phyloP scores from a whole-genome alignment of 345 rosid genomes.

The Citrus mangshanensis region DNA sequence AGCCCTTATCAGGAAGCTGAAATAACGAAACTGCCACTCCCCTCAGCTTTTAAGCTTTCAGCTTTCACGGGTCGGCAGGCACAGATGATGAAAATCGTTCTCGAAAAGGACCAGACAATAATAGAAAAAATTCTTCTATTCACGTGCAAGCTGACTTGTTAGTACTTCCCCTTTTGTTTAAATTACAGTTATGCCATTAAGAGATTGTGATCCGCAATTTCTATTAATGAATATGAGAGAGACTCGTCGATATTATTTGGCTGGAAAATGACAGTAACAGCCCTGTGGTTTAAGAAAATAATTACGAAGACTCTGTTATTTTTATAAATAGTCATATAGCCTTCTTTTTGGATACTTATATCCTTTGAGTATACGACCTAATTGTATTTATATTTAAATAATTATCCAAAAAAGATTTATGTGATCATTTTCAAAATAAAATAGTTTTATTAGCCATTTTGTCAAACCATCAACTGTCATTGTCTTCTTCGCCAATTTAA shows the following conservation, averaged over 20 bases:
- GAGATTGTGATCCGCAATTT: neutral
- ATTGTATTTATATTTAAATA: too few relatives aligned
- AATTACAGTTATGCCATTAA: neutral
- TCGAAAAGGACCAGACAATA: slow-evolving; percentile 38
- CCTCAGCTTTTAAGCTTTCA: slow-evolving; percentile 11
- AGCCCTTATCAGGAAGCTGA: neutral
- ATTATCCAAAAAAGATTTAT: too few relatives aligned
- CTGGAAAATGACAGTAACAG: too few relatives aligned
- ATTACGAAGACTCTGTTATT: too few relatives aligned
- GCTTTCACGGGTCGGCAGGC: slow-evolving; percentile 34
- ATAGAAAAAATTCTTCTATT: slow-evolving; percentile 22
- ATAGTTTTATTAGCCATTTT: too few relatives aligned
- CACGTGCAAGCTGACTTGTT: slow-evolving; percentile 22
- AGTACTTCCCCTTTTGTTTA: neutral
- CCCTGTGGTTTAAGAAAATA: too few relatives aligned
- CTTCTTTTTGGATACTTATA: too few relatives aligned
- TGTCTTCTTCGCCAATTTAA: too few relatives aligned
- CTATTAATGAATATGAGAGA: neutral
- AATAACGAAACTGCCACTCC: slow-evolving; percentile 11
- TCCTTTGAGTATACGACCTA: too few relatives aligned
- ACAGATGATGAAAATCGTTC: slow-evolving; percentile 18
- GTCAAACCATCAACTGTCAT: too few relatives aligned
- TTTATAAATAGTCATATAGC: too few relatives aligned
- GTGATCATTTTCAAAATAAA: too few relatives aligned
- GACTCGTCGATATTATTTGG: neutral